Conservation (phyloP, 768 basidiomycete genomes). For the Paxillus rubicundulus region DNA sequence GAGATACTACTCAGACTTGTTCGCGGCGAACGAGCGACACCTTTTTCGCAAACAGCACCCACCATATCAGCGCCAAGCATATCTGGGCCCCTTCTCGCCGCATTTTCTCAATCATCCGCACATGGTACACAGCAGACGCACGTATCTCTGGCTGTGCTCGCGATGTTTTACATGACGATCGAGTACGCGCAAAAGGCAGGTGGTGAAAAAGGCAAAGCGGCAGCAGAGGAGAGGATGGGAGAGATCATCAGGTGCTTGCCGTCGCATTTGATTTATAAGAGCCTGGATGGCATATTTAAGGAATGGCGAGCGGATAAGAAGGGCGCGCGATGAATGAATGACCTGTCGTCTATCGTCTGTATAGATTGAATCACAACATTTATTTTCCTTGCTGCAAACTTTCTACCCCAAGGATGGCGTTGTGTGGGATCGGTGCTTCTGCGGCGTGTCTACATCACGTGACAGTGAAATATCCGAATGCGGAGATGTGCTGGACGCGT, state of each 20-base stretch:
- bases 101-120: conserved; percentile 70
- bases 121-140: conserved; percentile 91
- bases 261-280: conserved; percentile 83
- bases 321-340: conserved; percentile 44
- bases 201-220: conserved; percentile 63
- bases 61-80: conserved; percentile 60
- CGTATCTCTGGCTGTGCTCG: conserved; percentile 88
- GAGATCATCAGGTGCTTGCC: conserved; percentile 92
- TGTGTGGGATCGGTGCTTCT: too few relatives aligned
- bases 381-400: not conserved
- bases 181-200: conserved; percentile 76
- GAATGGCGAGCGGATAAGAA: conserved; percentile 88
- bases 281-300: conserved; percentile 92
- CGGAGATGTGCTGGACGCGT: conserved; percentile 28
- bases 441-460: conserved; percentile 17
- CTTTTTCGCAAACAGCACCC: conserved; percentile 62
- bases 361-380: conserved; percentile 13
- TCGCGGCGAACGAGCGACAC: conserved; percentile 79
- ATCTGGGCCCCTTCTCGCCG: conserved; percentile 68
- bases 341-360: conserved; percentile 3
- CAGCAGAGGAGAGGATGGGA: conserved; percentile 74
- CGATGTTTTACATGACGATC: conserved; percentile 80
- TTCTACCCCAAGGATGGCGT: too few relatives aligned
- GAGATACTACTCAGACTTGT: conserved; percentile 92
- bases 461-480: conserved; percentile 14